These are phyloP conservation scores for Boletus speciosus DNA, from an alignment of 768 basidiomycete species.

Conservation along the genomic window DNA sequence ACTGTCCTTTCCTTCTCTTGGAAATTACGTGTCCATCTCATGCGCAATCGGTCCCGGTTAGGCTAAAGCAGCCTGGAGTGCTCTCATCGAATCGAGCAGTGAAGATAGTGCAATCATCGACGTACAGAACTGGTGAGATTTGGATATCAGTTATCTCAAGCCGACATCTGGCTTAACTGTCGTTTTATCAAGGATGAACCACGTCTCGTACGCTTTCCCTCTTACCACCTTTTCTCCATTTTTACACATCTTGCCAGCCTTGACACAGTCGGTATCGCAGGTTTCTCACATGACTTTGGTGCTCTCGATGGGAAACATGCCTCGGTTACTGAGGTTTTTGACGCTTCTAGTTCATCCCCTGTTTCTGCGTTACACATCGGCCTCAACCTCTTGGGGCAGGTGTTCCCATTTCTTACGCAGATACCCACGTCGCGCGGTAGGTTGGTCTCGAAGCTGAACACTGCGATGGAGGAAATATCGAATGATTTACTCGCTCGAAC, in stretches of 20 bases:
- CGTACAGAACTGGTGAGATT: conserved; percentile 32
- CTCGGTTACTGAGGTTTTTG: conserved; percentile 40
- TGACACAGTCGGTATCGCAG: conserved; percentile 58
- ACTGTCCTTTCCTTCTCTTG: no score
- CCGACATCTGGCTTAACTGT: background rate
- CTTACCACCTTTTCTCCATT: no score
- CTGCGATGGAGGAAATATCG: conserved; percentile 40
- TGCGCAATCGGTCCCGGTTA: no score
- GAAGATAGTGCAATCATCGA: conserved; percentile 32
- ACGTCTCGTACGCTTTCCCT: conserved; percentile 26
- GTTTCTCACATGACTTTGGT: conserved; percentile 59
- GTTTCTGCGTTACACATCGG: no score
- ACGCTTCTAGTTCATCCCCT: conserved; percentile 29
- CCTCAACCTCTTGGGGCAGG: conserved; percentile 30
- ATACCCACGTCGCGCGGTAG: conserved; percentile 37
- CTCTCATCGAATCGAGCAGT: conserved; percentile 20
- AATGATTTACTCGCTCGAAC: conserved; percentile 37
- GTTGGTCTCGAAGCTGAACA: conserved; percentile 29
- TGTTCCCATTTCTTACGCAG: conserved; percentile 34
- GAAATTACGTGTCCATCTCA: no score
- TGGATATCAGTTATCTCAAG: no score
- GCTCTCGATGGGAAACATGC: conserved; percentile 47
- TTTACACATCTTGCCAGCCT: no score
- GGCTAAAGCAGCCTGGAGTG: conserved; percentile 32
- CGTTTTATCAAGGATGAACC: conserved; percentile 28